These are phyloP conservation scores for Helotiales sp. DNA, from an alignment of 2,329 filamentous ascomycete species.

Conservation along the genomic window DNA sequence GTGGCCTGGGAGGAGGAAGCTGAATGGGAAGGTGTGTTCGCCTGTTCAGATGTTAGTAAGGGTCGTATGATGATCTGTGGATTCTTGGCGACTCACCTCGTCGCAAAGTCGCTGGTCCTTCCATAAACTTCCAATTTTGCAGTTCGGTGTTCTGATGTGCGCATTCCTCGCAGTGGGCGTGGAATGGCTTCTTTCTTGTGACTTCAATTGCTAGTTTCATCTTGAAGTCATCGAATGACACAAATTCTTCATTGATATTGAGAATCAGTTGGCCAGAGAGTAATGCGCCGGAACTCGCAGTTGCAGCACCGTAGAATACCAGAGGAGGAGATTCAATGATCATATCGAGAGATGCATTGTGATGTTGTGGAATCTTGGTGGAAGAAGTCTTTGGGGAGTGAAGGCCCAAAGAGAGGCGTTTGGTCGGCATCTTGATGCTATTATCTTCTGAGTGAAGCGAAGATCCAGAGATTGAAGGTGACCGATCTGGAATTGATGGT, in stretches of 20 bases:
- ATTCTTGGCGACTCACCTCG: conserved; percentile 50
- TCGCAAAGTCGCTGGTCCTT: conserved; percentile 55
- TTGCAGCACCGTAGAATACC: conserved; percentile 78
- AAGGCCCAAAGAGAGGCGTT: conserved; percentile 38
- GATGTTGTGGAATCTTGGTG: conserved; percentile 34
- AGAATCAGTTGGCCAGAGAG: conserved; percentile 84
- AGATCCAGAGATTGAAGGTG: conserved; percentile 27
- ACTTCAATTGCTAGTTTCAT: conserved; percentile 74
- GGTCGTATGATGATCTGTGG: background rate
- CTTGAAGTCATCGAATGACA: conserved; percentile 73
- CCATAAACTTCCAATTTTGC: conserved; percentile 79
- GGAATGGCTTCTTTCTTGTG: conserved; percentile 81
- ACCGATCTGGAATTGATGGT: conserved; percentile 24
- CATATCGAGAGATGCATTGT: conserved; percentile 43
- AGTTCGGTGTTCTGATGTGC: conserved; percentile 72
- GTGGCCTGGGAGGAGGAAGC: conserved; percentile 81
- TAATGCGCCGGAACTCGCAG: conserved; percentile 80
- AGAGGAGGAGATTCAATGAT: conserved; percentile 60
- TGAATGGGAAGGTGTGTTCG: conserved; percentile 84
- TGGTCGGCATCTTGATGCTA: conserved; percentile 35
- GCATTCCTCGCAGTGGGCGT: conserved; percentile 79
- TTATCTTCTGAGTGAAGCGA: conserved; percentile 30
- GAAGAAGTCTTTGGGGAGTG: conserved; percentile 36
- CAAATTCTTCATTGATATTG: conserved; percentile 67
- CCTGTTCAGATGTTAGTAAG: conserved; percentile 50